Evolutionary conservation across 129 eudicot species (phyloP).

Genomic region (Artemisia annua): DNA sequence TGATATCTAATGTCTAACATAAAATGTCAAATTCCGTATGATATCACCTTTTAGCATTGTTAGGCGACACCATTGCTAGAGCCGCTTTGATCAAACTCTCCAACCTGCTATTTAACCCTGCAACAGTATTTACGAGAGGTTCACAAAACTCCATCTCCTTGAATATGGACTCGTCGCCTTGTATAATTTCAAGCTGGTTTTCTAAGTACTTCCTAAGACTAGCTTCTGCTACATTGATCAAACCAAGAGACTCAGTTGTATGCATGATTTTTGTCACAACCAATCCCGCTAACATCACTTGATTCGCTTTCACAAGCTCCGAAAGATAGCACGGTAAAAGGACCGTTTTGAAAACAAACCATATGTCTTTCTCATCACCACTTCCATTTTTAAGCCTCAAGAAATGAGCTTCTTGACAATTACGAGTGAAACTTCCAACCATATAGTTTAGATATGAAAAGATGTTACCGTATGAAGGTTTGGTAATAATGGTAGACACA

Average conservation of each 20-base stretch:
- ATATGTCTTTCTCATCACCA: slow-evolving; percentile 21
- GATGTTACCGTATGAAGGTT: slow-evolving; percentile 50
- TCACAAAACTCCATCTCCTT: slow-evolving; percentile 32
- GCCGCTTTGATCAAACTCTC: slow-evolving; percentile 53
- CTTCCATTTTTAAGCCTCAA: slow-evolving; percentile 20
- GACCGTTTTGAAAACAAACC: slow-evolving; percentile 43
- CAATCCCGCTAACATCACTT: slow-evolving; percentile 81
- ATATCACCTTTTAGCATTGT: slow-evolving; percentile 25
- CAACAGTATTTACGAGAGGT: slow-evolving; percentile 45
- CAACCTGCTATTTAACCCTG: slow-evolving; percentile 44
- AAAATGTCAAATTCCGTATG: not conserved
- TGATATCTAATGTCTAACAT: not conserved
- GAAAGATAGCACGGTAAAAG: slow-evolving; percentile 66
- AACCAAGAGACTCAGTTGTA: slow-evolving; percentile 63
- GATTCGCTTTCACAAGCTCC: slow-evolving; percentile 83
- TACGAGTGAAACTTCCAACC: slow-evolving; percentile 69
- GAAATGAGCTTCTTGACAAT: slow-evolving; percentile 54
- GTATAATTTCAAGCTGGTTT: slow-evolving; percentile 39
- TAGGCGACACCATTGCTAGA: slow-evolving; percentile 39
- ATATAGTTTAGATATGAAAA: slow-evolving; percentile 67
- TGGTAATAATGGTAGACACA: slow-evolving; percentile 49
- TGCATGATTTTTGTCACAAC: slow-evolving; percentile 75
- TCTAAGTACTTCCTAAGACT: slow-evolving; percentile 63
- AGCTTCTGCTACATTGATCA: slow-evolving; percentile 77
- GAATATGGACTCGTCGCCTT: slow-evolving; percentile 19